phyloP scores from a whole-genome alignment of 2,329 filamentous ascomycete genomes.

The Cryphonectria radicalis region DNA sequence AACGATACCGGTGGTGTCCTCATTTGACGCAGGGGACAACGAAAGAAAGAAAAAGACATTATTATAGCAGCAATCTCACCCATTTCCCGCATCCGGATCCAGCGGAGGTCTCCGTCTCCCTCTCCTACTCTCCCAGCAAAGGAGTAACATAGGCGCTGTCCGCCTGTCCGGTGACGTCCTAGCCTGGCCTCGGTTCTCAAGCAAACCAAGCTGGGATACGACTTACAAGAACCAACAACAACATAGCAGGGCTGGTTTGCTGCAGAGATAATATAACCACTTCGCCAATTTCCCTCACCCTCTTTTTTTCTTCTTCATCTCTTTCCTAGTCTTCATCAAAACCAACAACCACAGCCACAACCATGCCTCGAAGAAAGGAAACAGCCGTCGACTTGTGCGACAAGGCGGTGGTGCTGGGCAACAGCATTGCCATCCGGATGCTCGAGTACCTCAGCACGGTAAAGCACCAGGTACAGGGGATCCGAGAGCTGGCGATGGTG shows the following conservation, averaged over 20 bases:
- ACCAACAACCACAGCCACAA: not conserved
- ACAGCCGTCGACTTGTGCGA: conserved; percentile 55
- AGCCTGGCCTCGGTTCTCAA: not conserved
- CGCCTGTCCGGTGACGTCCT: not conserved
- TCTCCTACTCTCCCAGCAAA: too few relatives aligned
- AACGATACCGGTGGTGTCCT: not conserved
- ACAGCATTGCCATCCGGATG: conserved; percentile 67
- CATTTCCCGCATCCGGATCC: too few relatives aligned
- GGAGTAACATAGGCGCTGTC: too few relatives aligned
- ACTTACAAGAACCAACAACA: too few relatives aligned
- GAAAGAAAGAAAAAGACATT: not conserved
- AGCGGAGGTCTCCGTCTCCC: not conserved
- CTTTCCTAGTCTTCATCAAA: not conserved
- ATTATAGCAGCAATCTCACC: not conserved
- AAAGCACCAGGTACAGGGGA: conserved; percentile 58
- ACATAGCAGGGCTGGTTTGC: not conserved
- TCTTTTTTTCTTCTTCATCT: not conserved
- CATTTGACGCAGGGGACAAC: not conserved
- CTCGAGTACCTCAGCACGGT: conserved; percentile 65
- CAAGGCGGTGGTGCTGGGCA: conserved; percentile 62
- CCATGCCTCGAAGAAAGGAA: conserved; percentile 37
- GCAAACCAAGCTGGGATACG: not conserved
- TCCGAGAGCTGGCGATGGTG: conserved; percentile 64
- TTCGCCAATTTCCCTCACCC: not conserved
- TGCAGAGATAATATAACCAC: not conserved